Conservation (phyloP, 306 rosid genomes). For the Betula pendula region DNA sequence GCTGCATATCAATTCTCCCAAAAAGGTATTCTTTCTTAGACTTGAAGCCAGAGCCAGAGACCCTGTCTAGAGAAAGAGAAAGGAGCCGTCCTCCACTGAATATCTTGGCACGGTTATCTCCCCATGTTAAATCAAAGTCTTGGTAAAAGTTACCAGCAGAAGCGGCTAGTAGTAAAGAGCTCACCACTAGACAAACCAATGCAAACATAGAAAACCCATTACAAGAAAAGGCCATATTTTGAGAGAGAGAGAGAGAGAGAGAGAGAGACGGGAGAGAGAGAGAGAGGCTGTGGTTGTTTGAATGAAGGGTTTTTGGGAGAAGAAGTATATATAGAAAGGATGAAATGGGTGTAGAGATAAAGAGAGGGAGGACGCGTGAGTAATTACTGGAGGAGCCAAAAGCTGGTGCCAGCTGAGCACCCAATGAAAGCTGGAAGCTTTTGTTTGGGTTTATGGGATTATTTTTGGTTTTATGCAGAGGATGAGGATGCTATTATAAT, state of each 20-base stretch:
- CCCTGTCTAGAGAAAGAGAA: slow-evolving; percentile 64
- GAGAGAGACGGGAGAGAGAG: not conserved
- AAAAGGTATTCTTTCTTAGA: slow-evolving; percentile 66
- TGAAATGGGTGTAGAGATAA: not conserved
- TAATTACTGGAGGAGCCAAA: slow-evolving; percentile 42
- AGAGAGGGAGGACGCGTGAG: slow-evolving; percentile 47
- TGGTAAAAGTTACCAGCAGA: slow-evolving; percentile 54
- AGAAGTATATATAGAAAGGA: slow-evolving; percentile 11
- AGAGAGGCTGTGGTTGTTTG: slow-evolving; percentile 12
- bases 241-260: not conserved
- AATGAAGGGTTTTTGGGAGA: slow-evolving; percentile 30
- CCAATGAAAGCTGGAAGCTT: slow-evolving; percentile 59
- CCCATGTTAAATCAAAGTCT: slow-evolving; percentile 81
- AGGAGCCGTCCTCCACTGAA: slow-evolving; percentile 66
- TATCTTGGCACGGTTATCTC: slow-evolving; percentile 64
- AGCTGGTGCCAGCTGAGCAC: slow-evolving; percentile 67
- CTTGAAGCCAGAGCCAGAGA: slow-evolving; percentile 84
- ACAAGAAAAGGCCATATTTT: slow-evolving; percentile 39
- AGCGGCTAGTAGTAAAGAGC: slow-evolving; percentile 35
- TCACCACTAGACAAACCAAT: slow-evolving; percentile 29
- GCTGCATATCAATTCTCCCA: slow-evolving; percentile 88
- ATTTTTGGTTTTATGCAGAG: slow-evolving; percentile 17
- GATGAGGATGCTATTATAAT: slow-evolving; percentile 24
- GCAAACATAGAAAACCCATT: slow-evolving; percentile 16
- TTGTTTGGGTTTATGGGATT: slow-evolving; percentile 39